Evolutionary conservation across 148 eudicot species (phyloP).

Genomic region (Rhododendron molle): DNA sequence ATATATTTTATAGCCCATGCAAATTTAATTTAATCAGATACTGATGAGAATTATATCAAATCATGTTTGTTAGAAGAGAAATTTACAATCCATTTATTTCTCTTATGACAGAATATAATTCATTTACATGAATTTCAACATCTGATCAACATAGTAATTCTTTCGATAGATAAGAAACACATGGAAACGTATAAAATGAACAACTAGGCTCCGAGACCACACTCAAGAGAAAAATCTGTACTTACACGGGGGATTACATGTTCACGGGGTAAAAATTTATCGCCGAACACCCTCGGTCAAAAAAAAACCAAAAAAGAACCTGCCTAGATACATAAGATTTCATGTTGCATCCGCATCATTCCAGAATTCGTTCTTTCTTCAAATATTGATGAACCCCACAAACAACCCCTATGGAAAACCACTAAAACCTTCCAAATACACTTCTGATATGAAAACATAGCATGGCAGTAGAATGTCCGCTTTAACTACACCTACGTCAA

Average conservation of each 20-base stretch:
- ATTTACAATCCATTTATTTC: not conserved
- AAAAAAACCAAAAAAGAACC: not conserved
- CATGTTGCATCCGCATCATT: not conserved
- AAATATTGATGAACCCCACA: not conserved
- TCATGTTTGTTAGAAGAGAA: not conserved
- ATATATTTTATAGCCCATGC: no score
- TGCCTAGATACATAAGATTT: not conserved
- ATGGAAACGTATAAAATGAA: constrained; percentile 3
- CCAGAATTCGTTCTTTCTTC: not conserved
- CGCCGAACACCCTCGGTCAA: not conserved
- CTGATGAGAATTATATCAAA: no score
- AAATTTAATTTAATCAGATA: no score
- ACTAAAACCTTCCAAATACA: not conserved
- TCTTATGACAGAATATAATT: not conserved
- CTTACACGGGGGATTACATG: not conserved
- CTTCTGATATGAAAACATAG: not conserved
- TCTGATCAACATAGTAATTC: no score
- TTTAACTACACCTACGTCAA: not conserved
- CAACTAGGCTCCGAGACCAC: not conserved
- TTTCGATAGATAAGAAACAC: no score
- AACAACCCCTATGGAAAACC: not conserved
- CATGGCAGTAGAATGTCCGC: not conserved
- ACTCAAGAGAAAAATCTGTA: not conserved
- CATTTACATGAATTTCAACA: not conserved
- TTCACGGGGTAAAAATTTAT: not conserved